These are phyloP conservation scores for Dactylellina cionopaga DNA, from an alignment of 2,329 filamentous ascomycete species.

Conservation along the genomic window DNA sequence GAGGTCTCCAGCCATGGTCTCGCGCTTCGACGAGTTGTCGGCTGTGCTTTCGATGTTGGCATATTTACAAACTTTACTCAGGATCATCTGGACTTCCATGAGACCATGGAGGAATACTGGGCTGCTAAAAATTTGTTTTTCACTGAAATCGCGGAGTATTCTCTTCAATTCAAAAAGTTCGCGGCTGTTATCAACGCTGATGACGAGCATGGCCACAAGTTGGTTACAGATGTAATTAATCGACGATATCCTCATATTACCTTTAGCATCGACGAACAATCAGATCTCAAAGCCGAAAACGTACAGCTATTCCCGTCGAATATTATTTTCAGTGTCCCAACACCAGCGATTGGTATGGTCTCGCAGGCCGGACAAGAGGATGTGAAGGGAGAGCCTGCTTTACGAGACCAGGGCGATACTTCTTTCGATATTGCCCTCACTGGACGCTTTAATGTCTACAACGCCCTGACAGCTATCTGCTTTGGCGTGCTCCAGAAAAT, in stretches of 20 bases:
- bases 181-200: background rate
- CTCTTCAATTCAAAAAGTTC: background rate
- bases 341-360: background rate
- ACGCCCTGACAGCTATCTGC: background rate
- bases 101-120: background rate
- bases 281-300: background rate
- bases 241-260: background rate
- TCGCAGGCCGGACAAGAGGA: background rate
- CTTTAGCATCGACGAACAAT: background rate
- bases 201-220: background rate
- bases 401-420: too few species aligned
- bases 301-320: too few species aligned
- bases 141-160: too few species aligned
- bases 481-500: background rate
- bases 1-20: conserved; percentile 7
- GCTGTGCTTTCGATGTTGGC: background rate
- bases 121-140: conserved; percentile 7
- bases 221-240: background rate
- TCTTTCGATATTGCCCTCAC: background rate
- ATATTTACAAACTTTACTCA: conserved; percentile 11
- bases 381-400: too few species aligned
- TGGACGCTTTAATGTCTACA: conserved; percentile 3
- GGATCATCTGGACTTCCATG: conserved; percentile 4
- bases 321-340: too few species aligned
- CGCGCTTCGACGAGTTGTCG: background rate